Evolutionary conservation across 176 grass and related monocot species (phyloP).

Genomic region (Bothriochloa decipiens): DNA sequence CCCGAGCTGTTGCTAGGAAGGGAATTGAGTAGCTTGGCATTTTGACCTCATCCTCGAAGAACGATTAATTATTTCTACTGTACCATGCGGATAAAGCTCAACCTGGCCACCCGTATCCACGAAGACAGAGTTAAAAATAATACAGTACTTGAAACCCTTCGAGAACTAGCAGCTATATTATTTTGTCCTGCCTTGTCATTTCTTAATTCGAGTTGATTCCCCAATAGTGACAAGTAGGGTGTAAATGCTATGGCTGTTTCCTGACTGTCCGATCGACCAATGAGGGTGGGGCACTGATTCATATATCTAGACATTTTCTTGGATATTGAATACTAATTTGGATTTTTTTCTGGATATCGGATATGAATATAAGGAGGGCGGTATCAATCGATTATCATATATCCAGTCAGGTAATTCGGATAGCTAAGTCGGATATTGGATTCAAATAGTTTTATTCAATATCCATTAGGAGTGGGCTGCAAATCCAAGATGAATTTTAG

Average conservation of each 20-base stretch:
- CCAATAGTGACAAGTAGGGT: neutral
- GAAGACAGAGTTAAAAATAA: neutral
- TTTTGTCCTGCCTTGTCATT: slow-evolving; percentile 12
- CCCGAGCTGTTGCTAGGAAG: neutral
- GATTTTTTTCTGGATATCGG: neutral
- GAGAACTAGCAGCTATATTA: slow-evolving; percentile 1
- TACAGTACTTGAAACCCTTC: neutral
- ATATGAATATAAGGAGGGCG: neutral
- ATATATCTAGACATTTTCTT: neutral
- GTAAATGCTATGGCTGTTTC: neutral
- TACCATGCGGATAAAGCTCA: neutral
- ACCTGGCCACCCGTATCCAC: neutral
- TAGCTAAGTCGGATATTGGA: neutral
- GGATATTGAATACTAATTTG: neutral
- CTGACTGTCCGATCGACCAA: neutral
- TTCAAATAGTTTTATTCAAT: neutral
- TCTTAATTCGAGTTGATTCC: slow-evolving; percentile 7
- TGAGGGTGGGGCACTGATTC: neutral
- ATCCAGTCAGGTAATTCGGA: neutral
- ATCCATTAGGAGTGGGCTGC: neutral
- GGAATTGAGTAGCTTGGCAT: slow-evolving; percentile 4
- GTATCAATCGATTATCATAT: neutral
- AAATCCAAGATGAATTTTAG: neutral
- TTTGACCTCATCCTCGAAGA: neutral
- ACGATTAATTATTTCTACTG: neutral